phyloP scores from a whole-genome alignment of 1,284 basidiomycete genomes.

The Ceratobasidium sp. region DNA sequence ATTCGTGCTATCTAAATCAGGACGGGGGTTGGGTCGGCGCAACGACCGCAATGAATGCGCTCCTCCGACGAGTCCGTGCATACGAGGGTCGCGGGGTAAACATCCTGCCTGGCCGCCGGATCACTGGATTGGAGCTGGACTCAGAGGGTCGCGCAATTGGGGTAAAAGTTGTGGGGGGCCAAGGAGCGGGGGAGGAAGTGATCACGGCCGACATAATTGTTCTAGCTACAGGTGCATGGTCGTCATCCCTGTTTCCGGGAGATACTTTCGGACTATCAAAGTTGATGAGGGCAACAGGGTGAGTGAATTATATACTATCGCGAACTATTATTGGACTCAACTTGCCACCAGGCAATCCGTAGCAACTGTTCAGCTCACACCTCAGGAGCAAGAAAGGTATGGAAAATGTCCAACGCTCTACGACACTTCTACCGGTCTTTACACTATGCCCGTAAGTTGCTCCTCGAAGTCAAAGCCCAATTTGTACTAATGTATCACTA shows the following conservation, averaged over 20 bases:
- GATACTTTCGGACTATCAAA: conserved; percentile 57
- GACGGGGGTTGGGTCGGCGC: conserved; percentile 91
- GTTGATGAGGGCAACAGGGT: conserved; percentile 79
- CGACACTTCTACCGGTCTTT: conserved; percentile 77
- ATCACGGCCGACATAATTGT: conserved; percentile 68
- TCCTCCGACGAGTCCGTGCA: conserved; percentile 69
- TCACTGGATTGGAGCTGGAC: conserved; percentile 43
- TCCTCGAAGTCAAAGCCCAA: background rate
- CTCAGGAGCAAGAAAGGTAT: conserved; percentile 76
- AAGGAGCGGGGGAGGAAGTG: conserved; percentile 55
- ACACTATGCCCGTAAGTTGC: conserved; percentile 77
- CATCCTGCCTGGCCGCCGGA: conserved; percentile 49
- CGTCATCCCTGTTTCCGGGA: conserved; percentile 77
- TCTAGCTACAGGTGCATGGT: conserved; percentile 86
- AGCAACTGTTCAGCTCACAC: conserved; percentile 78
- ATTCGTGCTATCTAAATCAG: conserved; percentile 74
- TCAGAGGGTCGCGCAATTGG: conserved; percentile 66
- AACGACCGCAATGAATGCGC: conserved; percentile 70
- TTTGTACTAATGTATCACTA: conserved; percentile 52
- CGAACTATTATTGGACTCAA: conserved; percentile 7
- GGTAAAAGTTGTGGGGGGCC: conserved; percentile 73
- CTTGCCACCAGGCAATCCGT: conserved; percentile 75
- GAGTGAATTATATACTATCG: conserved; percentile 50
- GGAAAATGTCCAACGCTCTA: conserved; percentile 77
- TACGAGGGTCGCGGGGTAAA: conserved; percentile 66